Base-by-base conservation (phyloP, 2,329 filamentous ascomycete genomes). In the Pyrenochaeta sp. region DNA sequence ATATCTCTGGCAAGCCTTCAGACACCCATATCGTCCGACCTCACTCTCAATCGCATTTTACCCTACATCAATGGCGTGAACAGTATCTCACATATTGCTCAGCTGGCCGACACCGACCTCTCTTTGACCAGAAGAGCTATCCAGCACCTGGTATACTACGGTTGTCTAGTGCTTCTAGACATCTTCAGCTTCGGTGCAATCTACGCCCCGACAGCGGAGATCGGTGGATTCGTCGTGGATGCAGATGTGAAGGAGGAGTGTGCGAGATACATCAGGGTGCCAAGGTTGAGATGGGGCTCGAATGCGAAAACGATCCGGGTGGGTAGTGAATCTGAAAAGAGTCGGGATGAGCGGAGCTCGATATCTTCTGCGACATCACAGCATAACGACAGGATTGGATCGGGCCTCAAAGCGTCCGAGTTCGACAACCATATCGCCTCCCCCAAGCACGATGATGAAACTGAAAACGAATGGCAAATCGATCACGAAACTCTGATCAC, bases 111-210 rank as follows among this genome's bases (percentile, higher is more conserved):
- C 71, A 92, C 95, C 9, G 93, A 96, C 59, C 85, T 96, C 48
- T 90, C 91, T 49, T 87, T 99, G 25, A 92, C 93, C 54, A 91
- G 92, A 71, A 90, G 92, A 51, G 93, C 93, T 7, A 86, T 98
- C 56, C 89, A 91, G 62, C 94, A 98, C 75, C 85, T 99, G 9
- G 84, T 98, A 27, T 96, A 96, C 82, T 97, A 98, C 78, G 92
- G 94, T 72, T 94, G 92, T 70, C 86, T 97, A 36, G 84, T 97
- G 27, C 86, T 98, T 52, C 86, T 98, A 10, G 95, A 99, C 79
- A 91, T 97, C 68, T 98, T 98, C 82, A 93, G 95, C 76, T 99
- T 98, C 75, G 85, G 89, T 32, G 92, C 91, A 42, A 94, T 96
- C 69, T 99, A 99, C 73, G 93, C 93, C 0, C 89, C 90, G 0